Evolutionary conservation across 1,139 yeast genomes (phyloP).

Genomic region (Sugiyamaella neomexicana): DNA sequence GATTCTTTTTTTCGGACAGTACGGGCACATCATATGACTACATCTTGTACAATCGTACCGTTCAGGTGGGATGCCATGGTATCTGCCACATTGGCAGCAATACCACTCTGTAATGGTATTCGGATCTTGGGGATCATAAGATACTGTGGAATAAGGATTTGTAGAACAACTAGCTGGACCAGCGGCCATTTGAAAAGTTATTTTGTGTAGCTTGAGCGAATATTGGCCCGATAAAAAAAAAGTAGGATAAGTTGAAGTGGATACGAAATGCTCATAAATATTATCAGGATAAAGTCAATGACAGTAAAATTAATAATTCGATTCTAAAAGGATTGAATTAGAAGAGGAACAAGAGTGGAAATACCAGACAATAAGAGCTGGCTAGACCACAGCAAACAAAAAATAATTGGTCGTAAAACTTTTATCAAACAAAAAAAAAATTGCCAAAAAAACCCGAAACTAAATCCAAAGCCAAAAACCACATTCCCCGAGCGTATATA

Average conservation of each 20-base stretch:
- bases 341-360: background rate
- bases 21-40: slow-evolving; percentile 42
- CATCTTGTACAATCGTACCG: slow-evolving; percentile 41
- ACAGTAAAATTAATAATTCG: no score
- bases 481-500: background rate
- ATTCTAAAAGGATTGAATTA: background rate
- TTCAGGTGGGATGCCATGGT: slow-evolving; percentile 39
- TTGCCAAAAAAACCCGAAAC: background rate
- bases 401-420: no score
- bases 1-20: slow-evolving; percentile 38
- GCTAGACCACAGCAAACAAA: no score
- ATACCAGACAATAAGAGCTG: no score
- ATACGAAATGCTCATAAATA: background rate
- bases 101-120: slow-evolving; percentile 42
- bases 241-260: no score
- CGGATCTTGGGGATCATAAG: slow-evolving; percentile 36
- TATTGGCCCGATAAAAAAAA: no score
- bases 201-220: background rate
- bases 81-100: slow-evolving; percentile 42
- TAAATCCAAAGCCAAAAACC: background rate
- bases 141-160: slow-evolving; percentile 8
- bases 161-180: slow-evolving; percentile 10
- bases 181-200: slow-evolving; percentile 10
- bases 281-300: no score
- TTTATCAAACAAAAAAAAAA: background rate